A percentile compares a stretch with the other conserved stretches of the same genome.
These are phyloP conservation scores for Mycena citricolor DNA, from an alignment of 1,284 basidiomycete genomes.

Conservation along the genomic window DNA sequence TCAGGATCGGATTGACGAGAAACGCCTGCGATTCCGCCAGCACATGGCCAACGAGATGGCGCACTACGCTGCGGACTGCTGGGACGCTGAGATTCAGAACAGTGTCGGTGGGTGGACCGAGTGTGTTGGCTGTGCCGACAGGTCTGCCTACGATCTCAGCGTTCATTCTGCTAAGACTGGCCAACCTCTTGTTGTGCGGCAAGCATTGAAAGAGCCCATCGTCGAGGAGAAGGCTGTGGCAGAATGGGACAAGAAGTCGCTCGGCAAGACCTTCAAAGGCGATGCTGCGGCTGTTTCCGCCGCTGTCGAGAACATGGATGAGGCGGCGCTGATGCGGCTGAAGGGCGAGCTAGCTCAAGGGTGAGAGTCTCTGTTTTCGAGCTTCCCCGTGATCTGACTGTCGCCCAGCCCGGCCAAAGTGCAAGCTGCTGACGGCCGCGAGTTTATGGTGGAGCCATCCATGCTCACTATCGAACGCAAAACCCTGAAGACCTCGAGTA, in stretches of 20 bases:
- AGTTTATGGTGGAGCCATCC: slow-evolving; percentile 75
- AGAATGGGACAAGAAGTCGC: slow-evolving; percentile 84
- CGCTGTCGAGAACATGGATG: slow-evolving; percentile 66
- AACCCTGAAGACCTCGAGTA: slow-evolving; percentile 88
- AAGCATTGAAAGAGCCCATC: slow-evolving; percentile 80
- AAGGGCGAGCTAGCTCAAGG: slow-evolving; percentile 77
- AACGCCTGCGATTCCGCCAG: slow-evolving; percentile 88
- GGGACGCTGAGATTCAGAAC: slow-evolving; percentile 98
- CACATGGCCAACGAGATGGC: slow-evolving; percentile 98
- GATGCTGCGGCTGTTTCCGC: slow-evolving; percentile 77
- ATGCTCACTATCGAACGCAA: slow-evolving; percentile 81
- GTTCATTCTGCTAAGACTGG: slow-evolving; percentile 67
- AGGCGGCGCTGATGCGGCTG: slow-evolving; percentile 68
- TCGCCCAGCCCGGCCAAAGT: slow-evolving; percentile 47
- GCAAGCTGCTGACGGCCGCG: slow-evolving; percentile 58
- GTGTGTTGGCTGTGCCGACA: slow-evolving; percentile 99
- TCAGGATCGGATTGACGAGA: slow-evolving; percentile 93
- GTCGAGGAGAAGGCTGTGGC: slow-evolving; percentile 71
- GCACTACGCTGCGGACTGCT: slow-evolving; percentile 98
- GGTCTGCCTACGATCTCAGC: slow-evolving; percentile 89
- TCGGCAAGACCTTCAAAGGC: slow-evolving; percentile 90
- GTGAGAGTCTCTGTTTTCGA: slow-evolving; percentile 42
- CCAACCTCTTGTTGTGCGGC: slow-evolving; percentile 77
- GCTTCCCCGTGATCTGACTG: slow-evolving; percentile 21
- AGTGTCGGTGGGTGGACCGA: slow-evolving; percentile 93